phyloP scores from a whole-genome alignment of 106 monocot species.

The Dendrobium catenatum region DNA sequence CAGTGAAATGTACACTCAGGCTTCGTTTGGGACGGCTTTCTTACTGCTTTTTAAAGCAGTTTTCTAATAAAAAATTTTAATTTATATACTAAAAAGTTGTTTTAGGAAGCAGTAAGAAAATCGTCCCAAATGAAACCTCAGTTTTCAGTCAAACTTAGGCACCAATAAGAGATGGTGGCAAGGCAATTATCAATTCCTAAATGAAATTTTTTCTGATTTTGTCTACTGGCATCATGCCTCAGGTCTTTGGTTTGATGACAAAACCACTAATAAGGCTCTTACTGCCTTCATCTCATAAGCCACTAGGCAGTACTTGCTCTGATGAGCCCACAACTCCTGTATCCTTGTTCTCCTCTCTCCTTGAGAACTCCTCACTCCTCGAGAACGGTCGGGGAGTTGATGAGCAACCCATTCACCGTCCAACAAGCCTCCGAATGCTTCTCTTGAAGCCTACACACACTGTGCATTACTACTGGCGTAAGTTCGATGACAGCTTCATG shows the following conservation, averaged over 20 bases:
- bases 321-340: slow-evolving; percentile 62
- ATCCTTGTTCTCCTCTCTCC: slow-evolving; percentile 40
- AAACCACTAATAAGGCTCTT: slow-evolving; percentile 71
- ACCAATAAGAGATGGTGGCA: too few relatives aligned
- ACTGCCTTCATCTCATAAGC: slow-evolving; percentile 23
- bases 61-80: too few relatives aligned
- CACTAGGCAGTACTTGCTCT: slow-evolving; percentile 18
- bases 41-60: too few relatives aligned
- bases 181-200: too few relatives aligned
- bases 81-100: too few relatives aligned
- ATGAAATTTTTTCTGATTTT: not conserved
- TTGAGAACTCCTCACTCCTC: slow-evolving; percentile 19
- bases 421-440: slow-evolving; percentile 75
- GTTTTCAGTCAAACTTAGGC: too few relatives aligned
- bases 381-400: slow-evolving; percentile 4
- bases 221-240: slow-evolving; percentile 2
- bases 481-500: slow-evolving; percentile 82
- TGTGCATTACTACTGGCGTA: slow-evolving; percentile 85
- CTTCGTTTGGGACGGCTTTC: too few relatives aligned
- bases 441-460: slow-evolving; percentile 59
- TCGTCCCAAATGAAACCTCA: too few relatives aligned
- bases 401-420: slow-evolving; percentile 18
- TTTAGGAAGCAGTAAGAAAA: too few relatives aligned
- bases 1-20: too few relatives aligned
- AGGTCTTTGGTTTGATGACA: slow-evolving; percentile 92